A percentile compares a stretch with the other conserved stretches of the same genome.
phyloP scores from a whole-genome alignment of 495 filamentous ascomycete species.

The Hypoxylon rickii region DNA sequence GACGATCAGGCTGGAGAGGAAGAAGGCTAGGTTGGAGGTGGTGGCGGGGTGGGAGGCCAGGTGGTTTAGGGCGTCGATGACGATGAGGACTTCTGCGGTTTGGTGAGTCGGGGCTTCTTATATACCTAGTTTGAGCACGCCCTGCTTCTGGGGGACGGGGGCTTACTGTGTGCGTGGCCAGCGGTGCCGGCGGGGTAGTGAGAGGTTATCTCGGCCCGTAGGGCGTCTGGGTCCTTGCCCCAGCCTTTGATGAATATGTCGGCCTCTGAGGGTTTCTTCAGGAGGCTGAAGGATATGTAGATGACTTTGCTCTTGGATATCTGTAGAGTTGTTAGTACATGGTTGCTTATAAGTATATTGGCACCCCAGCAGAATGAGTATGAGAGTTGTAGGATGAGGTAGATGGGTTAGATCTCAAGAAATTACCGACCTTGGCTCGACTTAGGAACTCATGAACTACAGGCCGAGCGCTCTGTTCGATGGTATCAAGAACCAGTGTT shows the following conservation, averaged over 20 bases:
- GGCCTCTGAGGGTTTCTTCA: conserved; percentile 57
- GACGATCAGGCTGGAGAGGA: conserved; percentile 62
- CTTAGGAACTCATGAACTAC: conserved; percentile 74
- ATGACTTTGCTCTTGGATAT: conserved; percentile 61
- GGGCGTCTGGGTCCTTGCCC: conserved; percentile 55
- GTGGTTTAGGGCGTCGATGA: conserved; percentile 66
- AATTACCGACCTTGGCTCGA: conserved; percentile 67
- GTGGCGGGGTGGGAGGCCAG: conserved; percentile 44
- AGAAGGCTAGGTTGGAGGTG: conserved; percentile 52
- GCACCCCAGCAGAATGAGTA: too few species aligned
- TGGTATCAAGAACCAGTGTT: conserved; percentile 79
- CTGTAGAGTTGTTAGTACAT: conserved; percentile 37
- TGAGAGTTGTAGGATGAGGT: too few species aligned
- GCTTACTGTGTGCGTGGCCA: conserved; percentile 41
- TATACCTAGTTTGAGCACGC: too few species aligned
- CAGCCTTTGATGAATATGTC: conserved; percentile 68
- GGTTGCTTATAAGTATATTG: background rate
- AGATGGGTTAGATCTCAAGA: background rate
- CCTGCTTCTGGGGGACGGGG: conserved; percentile 25
- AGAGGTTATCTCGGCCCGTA: conserved; percentile 62
- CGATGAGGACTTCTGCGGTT: conserved; percentile 57
- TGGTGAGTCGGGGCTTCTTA: too few species aligned
- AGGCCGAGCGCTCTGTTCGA: conserved; percentile 79
- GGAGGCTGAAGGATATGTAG: conserved; percentile 77
- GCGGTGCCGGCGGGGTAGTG: conserved; percentile 49